These are phyloP conservation scores for Debaryomyces castellii DNA, from an alignment of 805 yeast species.

Conservation along the genomic window DNA sequence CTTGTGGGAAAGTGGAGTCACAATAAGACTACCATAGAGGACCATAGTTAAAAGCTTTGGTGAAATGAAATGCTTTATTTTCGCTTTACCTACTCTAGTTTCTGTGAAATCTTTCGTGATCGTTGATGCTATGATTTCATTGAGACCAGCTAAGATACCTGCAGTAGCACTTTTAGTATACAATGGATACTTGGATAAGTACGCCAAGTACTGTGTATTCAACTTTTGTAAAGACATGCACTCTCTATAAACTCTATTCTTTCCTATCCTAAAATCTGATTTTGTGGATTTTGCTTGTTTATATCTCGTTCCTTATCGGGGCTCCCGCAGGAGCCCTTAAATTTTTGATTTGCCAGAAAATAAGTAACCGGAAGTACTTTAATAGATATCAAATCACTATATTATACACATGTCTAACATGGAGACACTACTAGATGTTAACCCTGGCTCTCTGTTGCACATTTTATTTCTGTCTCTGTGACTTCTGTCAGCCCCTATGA, in stretches of 20 bases:
- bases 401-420: too few species aligned
- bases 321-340: background rate
- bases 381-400: too few species aligned
- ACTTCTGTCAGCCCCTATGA: too few species aligned
- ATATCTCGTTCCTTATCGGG: background rate
- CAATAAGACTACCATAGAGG: slow-evolving; percentile 51
- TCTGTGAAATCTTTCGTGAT: slow-evolving; percentile 46
- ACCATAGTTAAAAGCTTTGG: slow-evolving; percentile 53
- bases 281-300: background rate
- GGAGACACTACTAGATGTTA: too few species aligned
- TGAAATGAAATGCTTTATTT: slow-evolving; percentile 41
- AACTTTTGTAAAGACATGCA: slow-evolving; percentile 6
- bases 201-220: slow-evolving; percentile 34
- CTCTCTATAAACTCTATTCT: background rate
- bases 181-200: slow-evolving; percentile 50
- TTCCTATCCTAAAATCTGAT: background rate
- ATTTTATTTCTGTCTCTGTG: too few species aligned
- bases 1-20: slow-evolving; percentile 60
- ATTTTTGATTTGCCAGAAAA: too few species aligned
- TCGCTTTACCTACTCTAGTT: slow-evolving; percentile 11
- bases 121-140: slow-evolving; percentile 56
- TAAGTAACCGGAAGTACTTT: too few species aligned
- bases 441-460: too few species aligned
- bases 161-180: slow-evolving; percentile 60
- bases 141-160: slow-evolving; percentile 52